A percentile compares a stretch with the other conserved stretches of the same genome.
Conservation (phyloP, 768 basidiomycete species). For the Boletellus emodensis region DNA sequence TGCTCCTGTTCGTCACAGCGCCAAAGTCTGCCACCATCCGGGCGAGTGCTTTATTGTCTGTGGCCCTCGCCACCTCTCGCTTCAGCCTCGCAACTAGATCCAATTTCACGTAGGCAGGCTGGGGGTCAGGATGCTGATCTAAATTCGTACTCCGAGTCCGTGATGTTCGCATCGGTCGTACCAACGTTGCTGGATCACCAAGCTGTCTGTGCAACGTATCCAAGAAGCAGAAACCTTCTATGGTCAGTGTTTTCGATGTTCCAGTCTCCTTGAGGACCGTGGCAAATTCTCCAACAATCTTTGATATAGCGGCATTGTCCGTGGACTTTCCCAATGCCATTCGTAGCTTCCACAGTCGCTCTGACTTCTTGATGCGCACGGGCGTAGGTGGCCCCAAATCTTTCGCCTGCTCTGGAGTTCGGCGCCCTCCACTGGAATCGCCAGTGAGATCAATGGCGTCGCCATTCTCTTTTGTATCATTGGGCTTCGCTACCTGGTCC, state of each 20-base stretch:
- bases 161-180: conserved; percentile 48
- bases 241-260: conserved; percentile 62
- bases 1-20: conserved; percentile 61
- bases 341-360: conserved; percentile 47
- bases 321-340: conserved; percentile 41
- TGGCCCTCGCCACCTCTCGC: conserved; percentile 48
- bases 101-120: conserved; percentile 52
- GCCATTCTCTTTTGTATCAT: conserved; percentile 11
- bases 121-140: conserved; percentile 36
- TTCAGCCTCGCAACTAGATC: conserved; percentile 57
- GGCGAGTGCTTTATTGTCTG: conserved; percentile 55
- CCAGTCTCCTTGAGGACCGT: conserved; percentile 55
- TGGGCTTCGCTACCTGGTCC: conserved; percentile 34
- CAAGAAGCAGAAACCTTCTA: conserved; percentile 67
- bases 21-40: conserved; percentile 68
- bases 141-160: conserved; percentile 39
- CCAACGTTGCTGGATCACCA: conserved; percentile 59
- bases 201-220: conserved; percentile 70
- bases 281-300: conserved; percentile 57
- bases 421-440: conserved; percentile 33
- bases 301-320: conserved; percentile 53
- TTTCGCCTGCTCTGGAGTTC: conserved; percentile 13
- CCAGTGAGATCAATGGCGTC: conserved; percentile 47
- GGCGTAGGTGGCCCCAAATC: conserved; percentile 28
- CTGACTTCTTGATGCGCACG: conserved; percentile 40